Evolutionary conservation across 176 grass and related monocot species (phyloP).

Genomic region (Carex kokanica): DNA sequence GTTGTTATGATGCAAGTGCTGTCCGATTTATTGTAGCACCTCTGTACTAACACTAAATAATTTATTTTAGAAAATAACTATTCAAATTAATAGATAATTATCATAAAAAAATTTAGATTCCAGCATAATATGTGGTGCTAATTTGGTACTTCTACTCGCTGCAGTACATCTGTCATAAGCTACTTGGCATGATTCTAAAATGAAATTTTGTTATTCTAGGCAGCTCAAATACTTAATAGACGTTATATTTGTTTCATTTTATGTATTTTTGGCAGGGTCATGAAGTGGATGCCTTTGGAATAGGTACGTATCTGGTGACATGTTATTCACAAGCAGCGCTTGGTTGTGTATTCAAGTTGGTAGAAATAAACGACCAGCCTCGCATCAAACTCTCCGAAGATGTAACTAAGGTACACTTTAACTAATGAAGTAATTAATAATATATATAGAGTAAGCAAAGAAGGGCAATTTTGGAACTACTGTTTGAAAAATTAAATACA

Average conservation of each 20-base stretch:
- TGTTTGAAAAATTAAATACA: conserved; percentile 9
- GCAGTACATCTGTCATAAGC: background rate
- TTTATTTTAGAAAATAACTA: background rate
- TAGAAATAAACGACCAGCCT: conserved; percentile 91
- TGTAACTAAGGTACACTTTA: conserved; percentile 65
- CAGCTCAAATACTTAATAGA: conserved; percentile 16
- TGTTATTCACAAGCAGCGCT: conserved; percentile 96
- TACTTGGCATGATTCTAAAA: background rate
- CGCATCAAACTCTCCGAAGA: conserved; percentile 99
- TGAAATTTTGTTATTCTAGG: background rate
- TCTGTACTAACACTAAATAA: background rate
- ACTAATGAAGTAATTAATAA: background rate
- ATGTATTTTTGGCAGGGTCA: conserved; percentile 63
- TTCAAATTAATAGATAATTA: background rate
- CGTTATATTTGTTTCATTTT: conserved; percentile 2
- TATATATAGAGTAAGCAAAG: background rate
- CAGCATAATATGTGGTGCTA: background rate
- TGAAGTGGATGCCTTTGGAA: conserved; percentile 96
- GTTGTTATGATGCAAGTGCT: background rate
- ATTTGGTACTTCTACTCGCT: conserved; percentile 7
- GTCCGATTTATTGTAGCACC: background rate
- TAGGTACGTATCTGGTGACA: conserved; percentile 94
- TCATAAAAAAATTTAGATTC: background rate
- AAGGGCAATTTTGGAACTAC: conserved; percentile 1
- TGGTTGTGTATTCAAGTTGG: conserved; percentile 99